Percentiles rank a stretch among this genome's conserved stretches.
Conservation (phyloP, 495 filamentous ascomycete genomes). For the Xylaria scruposa region DNA sequence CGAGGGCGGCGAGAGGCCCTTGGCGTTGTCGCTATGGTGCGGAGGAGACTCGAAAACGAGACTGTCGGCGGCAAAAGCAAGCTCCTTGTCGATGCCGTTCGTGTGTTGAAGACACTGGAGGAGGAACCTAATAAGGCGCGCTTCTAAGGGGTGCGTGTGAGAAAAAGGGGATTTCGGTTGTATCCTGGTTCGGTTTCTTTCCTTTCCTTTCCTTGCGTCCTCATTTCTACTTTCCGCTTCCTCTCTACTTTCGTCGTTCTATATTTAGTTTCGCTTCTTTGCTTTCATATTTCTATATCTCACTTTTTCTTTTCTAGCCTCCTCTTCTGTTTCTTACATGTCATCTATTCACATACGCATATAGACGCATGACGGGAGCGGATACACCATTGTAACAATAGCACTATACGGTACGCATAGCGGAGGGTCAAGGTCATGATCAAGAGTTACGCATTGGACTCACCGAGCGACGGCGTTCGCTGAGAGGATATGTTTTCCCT, state of each 20-base stretch:
- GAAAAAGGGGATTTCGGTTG: constrained; percentile 6
- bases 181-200: constrained; percentile 30
- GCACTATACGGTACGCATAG: neutral
- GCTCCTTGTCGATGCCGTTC: constrained; percentile 53
- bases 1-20: constrained; percentile 43
- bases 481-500: constrained; percentile 21
- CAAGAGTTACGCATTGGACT: constrained; percentile 17
- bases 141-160: constrained; percentile 38
- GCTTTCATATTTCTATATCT: neutral
- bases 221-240: neutral
- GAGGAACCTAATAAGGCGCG: constrained; percentile 44
- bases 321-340: constrained; percentile 12
- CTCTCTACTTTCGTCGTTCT: constrained; percentile 16
- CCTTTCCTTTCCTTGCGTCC: constrained; percentile 25
- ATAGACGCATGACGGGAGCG: constrained; percentile 27
- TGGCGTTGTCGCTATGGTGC: constrained; percentile 49
- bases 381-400: constrained; percentile 26
- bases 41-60: constrained; percentile 48
- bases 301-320: constrained; percentile 1
- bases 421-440: constrained; percentile 8
- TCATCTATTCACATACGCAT: constrained; percentile 14
- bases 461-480: constrained; percentile 15
- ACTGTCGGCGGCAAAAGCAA: constrained; percentile 46
- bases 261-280: constrained; percentile 5
- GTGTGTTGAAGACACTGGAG: constrained; percentile 53